A percentile compares a stretch with the other conserved stretches of the same genome.
phyloP scores from a whole-genome alignment of 352 stramenopile species.

The Globisporangium cylindrosporum region DNA sequence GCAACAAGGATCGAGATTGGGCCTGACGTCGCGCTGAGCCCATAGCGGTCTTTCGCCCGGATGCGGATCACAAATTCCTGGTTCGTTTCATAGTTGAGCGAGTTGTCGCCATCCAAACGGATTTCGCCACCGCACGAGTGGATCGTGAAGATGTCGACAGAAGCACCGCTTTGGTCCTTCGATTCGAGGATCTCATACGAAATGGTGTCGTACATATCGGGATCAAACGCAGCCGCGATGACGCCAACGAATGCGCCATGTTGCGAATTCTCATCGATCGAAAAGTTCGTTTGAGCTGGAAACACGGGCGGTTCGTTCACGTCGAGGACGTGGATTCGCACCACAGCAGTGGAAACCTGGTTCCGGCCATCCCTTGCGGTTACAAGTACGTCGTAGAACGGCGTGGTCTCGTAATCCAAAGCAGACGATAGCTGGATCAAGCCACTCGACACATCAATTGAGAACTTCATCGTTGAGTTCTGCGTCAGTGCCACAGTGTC shows the following conservation, averaged over 20 bases:
- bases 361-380: background rate
- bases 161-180: constrained; percentile 23
- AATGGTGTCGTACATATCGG: constrained; percentile 44
- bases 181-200: constrained; percentile 34
- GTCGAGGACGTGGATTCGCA: constrained; percentile 41
- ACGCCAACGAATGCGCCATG: constrained; percentile 33
- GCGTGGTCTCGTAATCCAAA: constrained; percentile 9
- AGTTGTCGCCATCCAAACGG: constrained; percentile 26
- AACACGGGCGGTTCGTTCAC: constrained; percentile 53
- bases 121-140: constrained; percentile 55
- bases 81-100: constrained; percentile 39
- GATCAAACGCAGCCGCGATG: constrained; percentile 35
- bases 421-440: background rate
- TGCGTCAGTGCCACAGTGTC: constrained; percentile 34
- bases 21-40: constrained; percentile 24
- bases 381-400: constrained; percentile 10
- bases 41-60: constrained; percentile 44
- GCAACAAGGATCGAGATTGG: constrained; percentile 19
- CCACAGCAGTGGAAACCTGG: constrained; percentile 11
- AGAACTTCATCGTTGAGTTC: constrained; percentile 28
- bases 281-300: constrained; percentile 23
- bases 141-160: constrained; percentile 53
- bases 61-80: constrained; percentile 27
- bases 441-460: constrained; percentile 17
- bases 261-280: constrained; percentile 34